Percentiles rank a stretch among this genome's conserved stretches.
Conservation (phyloP, 192 early-diverging fungal genomes). For the Coemansia sp. region DNA sequence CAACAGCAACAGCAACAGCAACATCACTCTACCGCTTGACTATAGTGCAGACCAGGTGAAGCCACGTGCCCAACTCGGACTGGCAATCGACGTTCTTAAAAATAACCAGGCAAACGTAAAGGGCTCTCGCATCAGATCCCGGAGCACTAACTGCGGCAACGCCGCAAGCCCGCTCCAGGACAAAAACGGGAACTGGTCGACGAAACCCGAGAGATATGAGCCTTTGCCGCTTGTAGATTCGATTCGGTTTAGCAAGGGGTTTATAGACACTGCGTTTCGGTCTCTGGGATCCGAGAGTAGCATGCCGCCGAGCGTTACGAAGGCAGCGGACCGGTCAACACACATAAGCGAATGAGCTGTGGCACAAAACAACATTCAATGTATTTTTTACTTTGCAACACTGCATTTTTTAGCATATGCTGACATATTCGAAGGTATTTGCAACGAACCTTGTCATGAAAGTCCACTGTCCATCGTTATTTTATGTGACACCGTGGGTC, state of each 20-base stretch:
- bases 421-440: no score
- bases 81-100: conserved; percentile 13
- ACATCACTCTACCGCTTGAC: background rate
- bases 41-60: conserved; percentile 35
- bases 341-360: background rate
- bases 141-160: conserved; percentile 16
- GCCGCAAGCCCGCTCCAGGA: conserved; percentile 22
- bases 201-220: conserved; percentile 21
- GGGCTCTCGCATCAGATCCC: background rate
- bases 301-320: background rate
- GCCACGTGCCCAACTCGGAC: conserved; percentile 36
- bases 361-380: background rate
- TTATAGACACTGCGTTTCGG: conserved; percentile 38
- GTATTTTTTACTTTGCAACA: conserved; percentile 2
- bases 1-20: background rate
- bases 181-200: conserved; percentile 22
- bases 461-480: no score
- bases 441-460: no score
- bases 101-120: background rate
- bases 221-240: conserved; percentile 43
- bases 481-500: no score
- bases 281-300: conserved; percentile 11
- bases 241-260: conserved; percentile 52
- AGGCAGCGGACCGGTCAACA: background rate
- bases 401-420: background rate